Base-by-base conservation (phyloP, 2,329 filamentous ascomycete species). In the Neonectria sp. region DNA sequence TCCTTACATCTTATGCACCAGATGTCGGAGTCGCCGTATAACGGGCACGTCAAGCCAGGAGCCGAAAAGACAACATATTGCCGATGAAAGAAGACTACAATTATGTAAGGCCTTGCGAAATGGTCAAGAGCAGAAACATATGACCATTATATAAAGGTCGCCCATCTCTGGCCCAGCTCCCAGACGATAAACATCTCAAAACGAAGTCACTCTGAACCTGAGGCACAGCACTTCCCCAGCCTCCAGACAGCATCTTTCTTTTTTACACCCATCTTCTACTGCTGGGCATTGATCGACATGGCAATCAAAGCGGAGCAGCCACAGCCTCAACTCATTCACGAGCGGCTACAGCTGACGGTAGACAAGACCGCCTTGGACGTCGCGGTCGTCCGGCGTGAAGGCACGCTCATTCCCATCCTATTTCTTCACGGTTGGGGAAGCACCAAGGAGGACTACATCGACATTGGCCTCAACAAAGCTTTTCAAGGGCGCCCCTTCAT, bases 381-480 rank as follows among this genome's bases (percentile, higher is more conserved):
- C 2, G 52, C 60, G 7, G 21, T 57, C 1, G 46, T 63, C 11
- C 45, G 53, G 15, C 60, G 53, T n/a, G 60, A 57, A 31, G 60
- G 53, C 4, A 24, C 31, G 9, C 43, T 63, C 15, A 4, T 49
- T 2, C 69, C 75, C 1, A 71, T 73, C 7, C 9, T 76, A 2
- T 75, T 77, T 55, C 67, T 76, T 13, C 74, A 77, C 25, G 74
- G 75, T 15, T 76, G 72, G 51, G 75, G 74, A 13, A 70, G 71
- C 52, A 72, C 70, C 3, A 77, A 77, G 51, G 75, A 77, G 68
- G 74, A 76, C 59, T 74, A 72, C 40, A 37, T 64, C 51, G 75
- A 77, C 57, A 68, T 74, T 15, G 49, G 8, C 24, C 48, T 73
- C 24, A 55, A 74, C 21, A 43, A 68, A 3, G 46, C 67, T n/a